Percentiles rank a stretch among this genome's conserved stretches.
Conservation (phyloP, 2,329 filamentous ascomycete genomes). For the Hymenoscyphus occultus region DNA sequence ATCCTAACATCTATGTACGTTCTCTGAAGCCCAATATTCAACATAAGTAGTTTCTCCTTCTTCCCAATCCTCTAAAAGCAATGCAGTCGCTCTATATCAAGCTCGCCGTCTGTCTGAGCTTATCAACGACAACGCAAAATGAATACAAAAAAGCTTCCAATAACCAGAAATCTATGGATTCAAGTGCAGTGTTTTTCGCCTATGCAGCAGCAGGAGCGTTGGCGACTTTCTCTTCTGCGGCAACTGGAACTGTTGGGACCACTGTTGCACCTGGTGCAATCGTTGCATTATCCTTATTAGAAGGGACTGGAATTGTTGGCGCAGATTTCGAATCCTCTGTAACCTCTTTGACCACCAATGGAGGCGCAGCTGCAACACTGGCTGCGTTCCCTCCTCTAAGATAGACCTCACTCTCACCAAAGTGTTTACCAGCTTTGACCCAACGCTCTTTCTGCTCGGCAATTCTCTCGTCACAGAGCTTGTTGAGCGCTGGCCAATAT, state of each 20-base stretch:
- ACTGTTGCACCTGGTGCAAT: neutral
- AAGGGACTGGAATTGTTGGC: neutral
- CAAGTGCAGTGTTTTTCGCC: neutral
- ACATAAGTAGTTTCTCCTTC: neutral
- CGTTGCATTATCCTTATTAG: neutral
- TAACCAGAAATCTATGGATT: neutral
- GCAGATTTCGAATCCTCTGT: neutral
- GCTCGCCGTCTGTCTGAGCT: neutral
- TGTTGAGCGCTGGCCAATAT: constrained; percentile 86
- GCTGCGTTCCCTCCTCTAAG: constrained; percentile 59
- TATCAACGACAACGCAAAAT: neutral
- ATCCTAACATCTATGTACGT: neutral
- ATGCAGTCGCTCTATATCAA: neutral
- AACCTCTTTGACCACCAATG: neutral
- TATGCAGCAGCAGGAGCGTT: neutral
- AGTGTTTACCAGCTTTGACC: constrained; percentile 72
- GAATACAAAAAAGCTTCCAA: neutral
- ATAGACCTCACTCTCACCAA: constrained; percentile 86
- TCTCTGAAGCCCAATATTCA: neutral
- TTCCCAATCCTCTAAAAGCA: constrained; percentile 1
- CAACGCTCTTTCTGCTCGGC: constrained; percentile 66
- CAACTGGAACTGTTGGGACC: neutral
- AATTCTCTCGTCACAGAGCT: constrained; percentile 64
- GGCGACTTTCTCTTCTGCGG: neutral
- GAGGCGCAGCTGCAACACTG: constrained; percentile 22